A percentile compares a stretch with the other conserved stretches of the same genome.
phyloP scores from a whole-genome alignment of 1,284 basidiomycete species.

The Rhodotorula sp. region DNA sequence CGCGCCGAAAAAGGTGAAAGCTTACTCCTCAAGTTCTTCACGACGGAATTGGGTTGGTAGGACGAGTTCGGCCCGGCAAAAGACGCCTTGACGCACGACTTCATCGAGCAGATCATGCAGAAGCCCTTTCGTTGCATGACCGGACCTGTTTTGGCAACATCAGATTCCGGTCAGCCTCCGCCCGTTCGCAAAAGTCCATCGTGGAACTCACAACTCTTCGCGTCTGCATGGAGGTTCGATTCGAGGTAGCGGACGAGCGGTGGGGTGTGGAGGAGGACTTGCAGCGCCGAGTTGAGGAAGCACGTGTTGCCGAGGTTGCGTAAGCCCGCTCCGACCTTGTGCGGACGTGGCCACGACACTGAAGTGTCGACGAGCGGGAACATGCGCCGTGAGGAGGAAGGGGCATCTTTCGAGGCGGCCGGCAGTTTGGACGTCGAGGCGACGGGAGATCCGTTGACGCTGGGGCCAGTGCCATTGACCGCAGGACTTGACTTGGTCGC shows the following conservation, averaged over 20 bases:
- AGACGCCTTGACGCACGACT: slow-evolving; percentile 58
- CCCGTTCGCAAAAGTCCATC: neutral
- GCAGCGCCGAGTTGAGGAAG: slow-evolving; percentile 92
- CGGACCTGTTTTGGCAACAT: slow-evolving; percentile 33
- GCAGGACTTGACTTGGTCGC: neutral
- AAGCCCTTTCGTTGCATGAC: slow-evolving; percentile 52
- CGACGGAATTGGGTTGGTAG: slow-evolving; percentile 36
- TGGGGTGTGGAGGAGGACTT: slow-evolving; percentile 90
- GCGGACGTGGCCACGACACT: slow-evolving; percentile 37
- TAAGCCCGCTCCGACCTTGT: slow-evolving; percentile 63
- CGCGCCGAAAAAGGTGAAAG: neutral
- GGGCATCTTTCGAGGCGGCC: neutral
- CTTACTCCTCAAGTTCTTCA: slow-evolving; percentile 40
- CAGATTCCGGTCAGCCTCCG: neutral
- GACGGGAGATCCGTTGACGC: slow-evolving; percentile 5
- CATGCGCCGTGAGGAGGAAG: neutral
- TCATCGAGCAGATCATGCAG: slow-evolving; percentile 74
- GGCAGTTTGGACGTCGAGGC: slow-evolving; percentile 13
- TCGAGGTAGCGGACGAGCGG: slow-evolving; percentile 69
- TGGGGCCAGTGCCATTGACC: neutral
- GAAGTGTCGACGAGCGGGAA: slow-evolving; percentile 41
- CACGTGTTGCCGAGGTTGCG: slow-evolving; percentile 95
- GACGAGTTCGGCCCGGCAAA: slow-evolving; percentile 3
- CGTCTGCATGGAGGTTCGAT: slow-evolving; percentile 52
- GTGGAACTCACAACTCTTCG: slow-evolving; percentile 53